phyloP scores from a whole-genome alignment of 805 yeast genomes.

The Starmerella vaccinii region DNA sequence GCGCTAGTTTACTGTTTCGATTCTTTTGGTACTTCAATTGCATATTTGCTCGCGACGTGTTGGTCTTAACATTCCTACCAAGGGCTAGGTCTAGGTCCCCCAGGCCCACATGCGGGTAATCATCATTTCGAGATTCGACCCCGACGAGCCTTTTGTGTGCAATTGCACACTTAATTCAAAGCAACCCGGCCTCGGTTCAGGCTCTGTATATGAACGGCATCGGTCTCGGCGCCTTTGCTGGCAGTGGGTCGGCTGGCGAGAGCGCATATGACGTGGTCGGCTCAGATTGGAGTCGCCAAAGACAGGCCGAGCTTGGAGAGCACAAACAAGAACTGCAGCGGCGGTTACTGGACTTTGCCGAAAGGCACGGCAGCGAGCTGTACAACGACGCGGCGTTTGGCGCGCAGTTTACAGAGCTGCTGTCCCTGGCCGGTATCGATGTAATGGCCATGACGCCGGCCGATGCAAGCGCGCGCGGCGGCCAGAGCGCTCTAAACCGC shows the following conservation, averaged over 20 bases:
- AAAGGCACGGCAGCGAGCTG: conserved; percentile 1
- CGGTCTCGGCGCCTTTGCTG: conserved; percentile 4
- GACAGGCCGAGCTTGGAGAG: not conserved
- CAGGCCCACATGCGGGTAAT: too few relatives aligned
- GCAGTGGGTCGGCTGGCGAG: not conserved
- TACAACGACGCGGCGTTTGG: not conserved
- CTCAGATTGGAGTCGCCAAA: conserved; percentile 2
- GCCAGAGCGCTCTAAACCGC: conserved; percentile 34
- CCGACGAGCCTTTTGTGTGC: too few relatives aligned
- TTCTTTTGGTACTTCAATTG: too few relatives aligned
- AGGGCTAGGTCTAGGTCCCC: too few relatives aligned
- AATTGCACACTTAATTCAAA: too few relatives aligned
- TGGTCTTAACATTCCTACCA: too few relatives aligned
- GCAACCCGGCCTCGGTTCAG: too few relatives aligned
- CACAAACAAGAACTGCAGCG: not conserved
- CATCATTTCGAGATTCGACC: too few relatives aligned
- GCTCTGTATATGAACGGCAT: conserved; percentile 1
- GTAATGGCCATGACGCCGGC: not conserved
- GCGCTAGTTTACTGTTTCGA: too few relatives aligned
- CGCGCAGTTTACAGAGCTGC: conserved; percentile 1
- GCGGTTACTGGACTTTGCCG: conserved; percentile 1
- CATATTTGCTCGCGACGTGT: too few relatives aligned
- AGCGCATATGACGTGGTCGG: conserved; percentile 3
- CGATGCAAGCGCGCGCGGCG: not conserved
- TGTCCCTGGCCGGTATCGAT: not conserved